These are phyloP conservation scores for Daldinia grandis DNA, from an alignment of 495 filamentous ascomycete genomes.

Conservation along the genomic window DNA sequence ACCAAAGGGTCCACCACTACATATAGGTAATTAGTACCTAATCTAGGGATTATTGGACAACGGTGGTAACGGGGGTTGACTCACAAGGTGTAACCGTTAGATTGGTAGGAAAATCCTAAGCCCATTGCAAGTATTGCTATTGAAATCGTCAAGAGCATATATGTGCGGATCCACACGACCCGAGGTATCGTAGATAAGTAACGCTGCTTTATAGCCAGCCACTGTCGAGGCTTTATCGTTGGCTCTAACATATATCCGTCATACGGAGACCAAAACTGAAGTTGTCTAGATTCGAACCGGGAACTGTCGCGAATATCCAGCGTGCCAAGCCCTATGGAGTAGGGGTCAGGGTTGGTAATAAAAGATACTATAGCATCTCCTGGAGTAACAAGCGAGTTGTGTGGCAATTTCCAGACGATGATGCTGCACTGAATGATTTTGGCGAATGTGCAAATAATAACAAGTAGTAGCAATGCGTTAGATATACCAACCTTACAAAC, in stretches of 20 bases:
- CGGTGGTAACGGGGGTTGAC: no score
- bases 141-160: not conserved
- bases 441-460: conserved; percentile 12
- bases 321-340: not conserved
- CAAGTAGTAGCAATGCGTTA: conserved; percentile 8
- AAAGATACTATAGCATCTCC: conserved; percentile 22
- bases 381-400: conserved; percentile 10
- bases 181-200: not conserved
- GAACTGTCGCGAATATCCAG: not conserved
- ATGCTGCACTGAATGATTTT: conserved; percentile 9
- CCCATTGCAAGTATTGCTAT: not conserved
- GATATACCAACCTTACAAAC: conserved; percentile 7
- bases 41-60: not conserved
- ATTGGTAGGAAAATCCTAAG: not conserved
- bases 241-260: not conserved
- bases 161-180: not conserved
- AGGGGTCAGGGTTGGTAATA: conserved; percentile 1
- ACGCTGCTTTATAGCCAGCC: not conserved
- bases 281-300: not conserved
- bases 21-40: not conserved
- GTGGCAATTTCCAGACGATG: conserved; percentile 11
- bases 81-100: not conserved
- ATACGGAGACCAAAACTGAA: not conserved
- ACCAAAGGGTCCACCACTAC: not conserved
- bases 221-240: not conserved